Evolutionary conservation across 768 basidiomycete genomes (phyloP).

Genomic region (Pisolithus sp.): DNA sequence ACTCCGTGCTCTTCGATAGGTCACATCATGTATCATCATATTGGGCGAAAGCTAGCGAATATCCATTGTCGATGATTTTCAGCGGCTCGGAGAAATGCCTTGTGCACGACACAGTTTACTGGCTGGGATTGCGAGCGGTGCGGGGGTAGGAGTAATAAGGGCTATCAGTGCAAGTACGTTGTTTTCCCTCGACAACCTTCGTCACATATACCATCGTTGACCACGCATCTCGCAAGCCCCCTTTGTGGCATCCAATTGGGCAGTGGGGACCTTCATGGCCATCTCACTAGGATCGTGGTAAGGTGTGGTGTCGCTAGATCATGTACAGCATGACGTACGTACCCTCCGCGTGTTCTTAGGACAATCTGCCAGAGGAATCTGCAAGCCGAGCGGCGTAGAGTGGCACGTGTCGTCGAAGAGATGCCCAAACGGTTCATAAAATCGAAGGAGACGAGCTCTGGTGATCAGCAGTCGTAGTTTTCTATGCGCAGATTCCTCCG

Average conservation of each 20-base stretch:
- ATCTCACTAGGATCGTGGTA: slow-evolving; percentile 69
- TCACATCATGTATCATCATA: slow-evolving; percentile 6
- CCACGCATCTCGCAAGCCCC: slow-evolving; percentile 32
- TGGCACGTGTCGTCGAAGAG: slow-evolving; percentile 53
- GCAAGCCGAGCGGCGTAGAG: slow-evolving; percentile 46
- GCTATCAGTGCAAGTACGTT: slow-evolving; percentile 57
- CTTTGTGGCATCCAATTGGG: slow-evolving; percentile 72
- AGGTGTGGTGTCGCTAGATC: slow-evolving; percentile 20
- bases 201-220: background rate
- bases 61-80: slow-evolving; percentile 45
- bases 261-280: slow-evolving; percentile 65
- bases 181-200: background rate
- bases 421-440: slow-evolving; percentile 53
- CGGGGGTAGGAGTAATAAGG: slow-evolving; percentile 69
- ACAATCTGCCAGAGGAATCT: slow-evolving; percentile 56
- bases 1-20: background rate
- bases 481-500: background rate
- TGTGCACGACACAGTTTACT: slow-evolving; percentile 73
- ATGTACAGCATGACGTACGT: slow-evolving; percentile 5
- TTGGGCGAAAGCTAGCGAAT: slow-evolving; percentile 37
- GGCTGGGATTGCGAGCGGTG: slow-evolving; percentile 74
- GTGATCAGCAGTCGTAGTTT: slow-evolving; percentile 3
- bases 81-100: slow-evolving; percentile 62
- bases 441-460: slow-evolving; percentile 24
- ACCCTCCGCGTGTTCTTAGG: slow-evolving; percentile 32